phyloP scores from a whole-genome alignment of 176 grass and related monocot genomes.

The Phragmites australis region DNA sequence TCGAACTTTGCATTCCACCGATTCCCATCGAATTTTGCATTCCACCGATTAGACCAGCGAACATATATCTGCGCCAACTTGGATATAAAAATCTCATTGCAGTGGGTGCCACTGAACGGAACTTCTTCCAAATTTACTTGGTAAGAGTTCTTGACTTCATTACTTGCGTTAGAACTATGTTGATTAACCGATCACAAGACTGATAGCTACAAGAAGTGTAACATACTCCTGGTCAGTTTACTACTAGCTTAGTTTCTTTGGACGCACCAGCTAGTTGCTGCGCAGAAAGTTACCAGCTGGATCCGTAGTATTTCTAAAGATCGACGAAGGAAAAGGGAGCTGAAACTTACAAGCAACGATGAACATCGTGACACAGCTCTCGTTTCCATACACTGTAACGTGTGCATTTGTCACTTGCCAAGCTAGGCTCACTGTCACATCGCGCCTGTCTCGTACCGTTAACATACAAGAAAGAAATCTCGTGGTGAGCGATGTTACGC shows the following conservation, averaged over 20 bases:
- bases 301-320: background rate
- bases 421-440: constrained; percentile 8
- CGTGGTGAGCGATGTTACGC: background rate
- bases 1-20: background rate
- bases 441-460: constrained; percentile 4
- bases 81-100: background rate
- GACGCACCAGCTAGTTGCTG: too few relatives aligned
- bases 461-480: background rate
- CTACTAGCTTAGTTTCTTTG: background rate
- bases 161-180: too few relatives aligned
- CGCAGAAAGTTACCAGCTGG: background rate
- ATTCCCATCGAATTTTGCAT: background rate
- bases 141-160: background rate
- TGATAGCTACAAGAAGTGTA: too few relatives aligned
- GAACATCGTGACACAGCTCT: background rate
- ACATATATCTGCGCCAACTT: background rate
- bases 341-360: background rate
- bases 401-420: background rate
- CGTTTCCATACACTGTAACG: background rate
- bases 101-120: background rate
- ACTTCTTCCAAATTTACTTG: background rate
- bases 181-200: too few relatives aligned
- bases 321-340: background rate
- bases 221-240: background rate
- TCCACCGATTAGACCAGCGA: background rate